phyloP scores from a whole-genome alignment of 192 early-diverging fungal genomes.

The Backusella mclennaniae region DNA sequence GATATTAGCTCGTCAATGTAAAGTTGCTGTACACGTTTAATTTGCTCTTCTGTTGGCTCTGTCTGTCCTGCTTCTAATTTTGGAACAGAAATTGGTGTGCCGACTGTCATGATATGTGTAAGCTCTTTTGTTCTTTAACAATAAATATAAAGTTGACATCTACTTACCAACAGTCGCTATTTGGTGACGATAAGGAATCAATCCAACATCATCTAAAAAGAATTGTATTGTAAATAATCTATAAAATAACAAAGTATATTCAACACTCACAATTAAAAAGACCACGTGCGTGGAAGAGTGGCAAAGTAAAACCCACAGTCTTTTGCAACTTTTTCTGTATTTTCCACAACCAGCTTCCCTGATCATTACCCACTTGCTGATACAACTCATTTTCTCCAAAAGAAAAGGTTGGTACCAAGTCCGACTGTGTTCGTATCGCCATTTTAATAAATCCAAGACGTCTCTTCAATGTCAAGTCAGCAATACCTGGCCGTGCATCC shows the following conservation, averaged over 20 bases:
- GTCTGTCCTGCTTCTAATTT: slow-evolving; percentile 26
- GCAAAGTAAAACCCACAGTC: slow-evolving; percentile 63
- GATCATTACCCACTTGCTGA: slow-evolving; percentile 65
- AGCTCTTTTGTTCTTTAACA: not conserved
- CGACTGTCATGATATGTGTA: slow-evolving; percentile 36
- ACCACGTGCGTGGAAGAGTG: slow-evolving; percentile 83
- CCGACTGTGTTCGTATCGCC: slow-evolving; percentile 74
- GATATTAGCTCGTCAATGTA: slow-evolving; percentile 61
- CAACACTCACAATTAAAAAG: slow-evolving; percentile 76
- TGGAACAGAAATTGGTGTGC: slow-evolving; percentile 60
- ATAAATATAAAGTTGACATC: not conserved
- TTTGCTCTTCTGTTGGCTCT: slow-evolving; percentile 52
- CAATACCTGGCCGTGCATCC: slow-evolving; percentile 53
- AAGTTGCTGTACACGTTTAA: slow-evolving; percentile 54
- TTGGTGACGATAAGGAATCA: slow-evolving; percentile 49
- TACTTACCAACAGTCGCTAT: slow-evolving; percentile 37
- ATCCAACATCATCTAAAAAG: slow-evolving; percentile 47
- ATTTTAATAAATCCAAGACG: slow-evolving; percentile 88
- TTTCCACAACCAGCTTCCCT: slow-evolving; percentile 56
- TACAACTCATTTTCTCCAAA: slow-evolving; percentile 96
- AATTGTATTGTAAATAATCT: not conserved
- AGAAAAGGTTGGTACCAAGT: slow-evolving; percentile 83
- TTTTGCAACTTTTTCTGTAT: slow-evolving; percentile 74
- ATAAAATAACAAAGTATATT: not conserved
- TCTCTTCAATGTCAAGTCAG: slow-evolving; percentile 72